Base-by-base conservation (phyloP, 305 asterid genomes). In the Andrographis paniculata region DNA sequence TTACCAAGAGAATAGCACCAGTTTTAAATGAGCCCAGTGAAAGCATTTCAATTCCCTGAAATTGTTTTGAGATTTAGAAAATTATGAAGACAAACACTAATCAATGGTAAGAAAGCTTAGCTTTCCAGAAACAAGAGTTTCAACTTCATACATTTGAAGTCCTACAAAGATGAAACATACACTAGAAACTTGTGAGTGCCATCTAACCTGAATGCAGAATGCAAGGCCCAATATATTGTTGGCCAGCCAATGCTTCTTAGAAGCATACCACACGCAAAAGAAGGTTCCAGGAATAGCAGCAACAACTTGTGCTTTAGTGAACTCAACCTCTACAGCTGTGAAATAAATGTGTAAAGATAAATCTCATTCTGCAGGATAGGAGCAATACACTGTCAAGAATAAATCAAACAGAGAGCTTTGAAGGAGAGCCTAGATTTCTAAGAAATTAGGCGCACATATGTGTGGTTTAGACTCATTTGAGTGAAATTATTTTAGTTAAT, bases 11-110 rank as follows among this genome's bases (percentile, higher is more conserved):
- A 62, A 86, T 91, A 52, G 80, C 95, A 35, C 99, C 99, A 55
- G 95, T 86, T 80, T 86, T 86, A 60, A 91, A 91, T 44, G 99
- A 91, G 55, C 99, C 99, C 64, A 91, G 99, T 43, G 99, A 91
- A 66, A 91, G 99, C 96, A 86, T 91, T 77, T 91, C 99, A 35
- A 91, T 79, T 50, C 96, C 99, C 99, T 91, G 80, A 47, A 64
- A 50, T 64, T 35, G 20, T 13, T 44, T 17, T 1, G 28, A 14
- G 9, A 43, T n/a, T n/a, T n/a, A 43, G 20, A 4, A 19, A 13
- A 1, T 17, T 6, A 45, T 13, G 31, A 2, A 45, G 3, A 13
- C 30, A 45, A 20, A n/a, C 10, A 27, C 10, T 10, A 27, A 27
- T 27, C 10, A 27, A 27, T 0, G 33, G 10, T 10, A 27, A n/a